Conservation (phyloP, 345 rosid genomes). For the Eutrema japonicum region DNA sequence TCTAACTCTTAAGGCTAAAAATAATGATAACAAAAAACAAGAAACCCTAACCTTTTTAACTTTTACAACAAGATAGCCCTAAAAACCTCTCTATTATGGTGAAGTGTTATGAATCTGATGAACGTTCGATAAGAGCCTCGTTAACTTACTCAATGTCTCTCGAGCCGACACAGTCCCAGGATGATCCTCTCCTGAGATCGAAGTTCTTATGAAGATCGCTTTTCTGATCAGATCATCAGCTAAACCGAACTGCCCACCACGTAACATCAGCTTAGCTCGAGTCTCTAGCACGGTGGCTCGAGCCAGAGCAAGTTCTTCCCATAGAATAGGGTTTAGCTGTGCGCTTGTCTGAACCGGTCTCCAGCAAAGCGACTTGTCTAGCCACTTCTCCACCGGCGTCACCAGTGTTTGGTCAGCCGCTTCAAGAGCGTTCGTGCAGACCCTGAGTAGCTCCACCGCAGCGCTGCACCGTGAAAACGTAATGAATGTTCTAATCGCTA, state of each 20-base stretch:
- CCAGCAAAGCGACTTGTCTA: conserved; percentile 89
- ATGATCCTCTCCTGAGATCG: conserved; percentile 89
- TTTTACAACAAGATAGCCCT: conserved; percentile 44
- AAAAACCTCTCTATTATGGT: conserved; percentile 40
- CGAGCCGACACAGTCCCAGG: conserved; percentile 77
- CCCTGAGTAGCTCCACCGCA: conserved; percentile 79
- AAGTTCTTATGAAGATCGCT: conserved; percentile 82
- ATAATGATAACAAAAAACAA: conserved; percentile 24
- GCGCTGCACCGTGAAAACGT: conserved; percentile 83
- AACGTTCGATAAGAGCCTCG: conserved; percentile 75
- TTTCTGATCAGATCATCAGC: conserved; percentile 91
- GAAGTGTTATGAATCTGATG: conserved; percentile 65
- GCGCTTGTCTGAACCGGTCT: conserved; percentile 85
- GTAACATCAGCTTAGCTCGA: conserved; percentile 84
- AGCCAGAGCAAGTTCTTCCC: conserved; percentile 89
- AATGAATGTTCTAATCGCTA: conserved; percentile 73
- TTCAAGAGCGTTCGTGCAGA: conserved; percentile 87
- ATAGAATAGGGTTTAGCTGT: conserved; percentile 80
- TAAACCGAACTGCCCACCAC: conserved; percentile 80
- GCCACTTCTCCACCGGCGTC: conserved; percentile 84
- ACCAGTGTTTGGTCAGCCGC: conserved; percentile 84
- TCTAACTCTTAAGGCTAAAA: conserved; percentile 37
- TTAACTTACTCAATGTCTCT: conserved; percentile 83
- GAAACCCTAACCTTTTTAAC: conserved; percentile 40
- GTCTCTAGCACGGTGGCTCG: conserved; percentile 94